Evolutionary conservation across 2,329 filamentous ascomycete genomes (phyloP), one percentile per base, ranked within the genome.

Genomic region (Fusarium albidum): DNA sequence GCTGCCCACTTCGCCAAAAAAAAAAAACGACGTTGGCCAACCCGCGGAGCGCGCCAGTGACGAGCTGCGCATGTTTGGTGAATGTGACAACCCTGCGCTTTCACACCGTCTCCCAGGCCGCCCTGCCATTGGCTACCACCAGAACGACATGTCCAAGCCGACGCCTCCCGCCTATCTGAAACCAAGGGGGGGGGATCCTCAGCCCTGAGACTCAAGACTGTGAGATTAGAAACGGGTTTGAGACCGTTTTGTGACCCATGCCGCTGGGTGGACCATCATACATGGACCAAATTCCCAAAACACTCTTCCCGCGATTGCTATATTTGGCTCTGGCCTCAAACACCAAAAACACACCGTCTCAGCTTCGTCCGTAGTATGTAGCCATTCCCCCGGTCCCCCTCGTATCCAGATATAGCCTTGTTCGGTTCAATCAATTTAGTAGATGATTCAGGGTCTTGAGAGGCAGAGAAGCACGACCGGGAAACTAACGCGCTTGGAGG

Each of bases 211-310:
- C 52, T n/a, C n/a, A n/a, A n/a, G n/a, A n/a, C n/a, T n/a, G n/a
- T 49, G 54, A 58, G 61, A 65, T 61, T 66, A 52, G 63, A 64
- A 65, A 65, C 60, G 46, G 49, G 63, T 55, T 66, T 68, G 61
- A 68, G 49, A 60, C 52, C 50, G 51, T 44, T n/a, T n/a, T 52
- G 48, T 49, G 50, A 66, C 65, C n/a, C 64, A 33, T 55, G 61
- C 56, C 46, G 49, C 48, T 53, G 55, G 63, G 54, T 67, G 63
- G 55, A 64, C 62, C 61, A 55, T 41, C 31, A 26, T 35, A 33
- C 49, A 32, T 55, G 48, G 50, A 40, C 53, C 37, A 57, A 53
- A n/a, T n/a, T 66, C 52, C 55, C 39, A 59, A 48, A 41, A 29
- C 49, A 49, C 49, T 54, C n/a, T n/a, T n/a, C 59, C 57, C 31